Evolutionary conservation across 139 green algal species (phyloP).

Genomic region (Microglena sp.): DNA sequence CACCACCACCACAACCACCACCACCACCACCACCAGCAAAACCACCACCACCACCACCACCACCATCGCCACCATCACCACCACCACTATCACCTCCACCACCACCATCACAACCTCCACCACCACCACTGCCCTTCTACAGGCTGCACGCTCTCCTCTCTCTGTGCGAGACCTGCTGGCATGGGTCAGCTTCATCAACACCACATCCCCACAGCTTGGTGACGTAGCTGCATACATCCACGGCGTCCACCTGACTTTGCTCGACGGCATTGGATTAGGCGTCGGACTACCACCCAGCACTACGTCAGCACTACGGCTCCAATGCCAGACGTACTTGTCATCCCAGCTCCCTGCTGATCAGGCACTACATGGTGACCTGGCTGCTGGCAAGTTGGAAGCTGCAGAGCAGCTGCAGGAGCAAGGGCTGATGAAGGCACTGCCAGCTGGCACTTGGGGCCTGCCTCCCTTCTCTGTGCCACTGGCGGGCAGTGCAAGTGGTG

Average conservation of each 20-base stretch:
- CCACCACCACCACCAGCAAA: too few relatives aligned
- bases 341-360: conserved; percentile 32
- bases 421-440: conserved; percentile 6
- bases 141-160: conserved; percentile 44
- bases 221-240: conserved; percentile 66
- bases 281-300: conserved; percentile 40
- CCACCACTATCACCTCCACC: too few relatives aligned
- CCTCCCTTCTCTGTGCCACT: conserved; percentile 62
- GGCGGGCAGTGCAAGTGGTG: not conserved
- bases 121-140: not conserved
- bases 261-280: conserved; percentile 90
- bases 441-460: conserved; percentile 52
- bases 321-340: conserved; percentile 45
- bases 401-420: conserved; percentile 2
- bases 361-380: conserved; percentile 9
- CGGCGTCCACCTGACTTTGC: conserved; percentile 78
- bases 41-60: too few relatives aligned
- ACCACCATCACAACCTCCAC: too few relatives aligned
- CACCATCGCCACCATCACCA: too few relatives aligned
- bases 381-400: conserved; percentile 22
- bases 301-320: conserved; percentile 29
- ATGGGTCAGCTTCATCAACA: conserved; percentile 80
- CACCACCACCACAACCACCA: too few relatives aligned
- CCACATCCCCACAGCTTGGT: conserved; percentile 36
- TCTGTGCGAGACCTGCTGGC: conserved; percentile 87